Evolutionary conservation across 257 asterid genomes (phyloP).

Genomic region (Gentiana macrophylla): DNA sequence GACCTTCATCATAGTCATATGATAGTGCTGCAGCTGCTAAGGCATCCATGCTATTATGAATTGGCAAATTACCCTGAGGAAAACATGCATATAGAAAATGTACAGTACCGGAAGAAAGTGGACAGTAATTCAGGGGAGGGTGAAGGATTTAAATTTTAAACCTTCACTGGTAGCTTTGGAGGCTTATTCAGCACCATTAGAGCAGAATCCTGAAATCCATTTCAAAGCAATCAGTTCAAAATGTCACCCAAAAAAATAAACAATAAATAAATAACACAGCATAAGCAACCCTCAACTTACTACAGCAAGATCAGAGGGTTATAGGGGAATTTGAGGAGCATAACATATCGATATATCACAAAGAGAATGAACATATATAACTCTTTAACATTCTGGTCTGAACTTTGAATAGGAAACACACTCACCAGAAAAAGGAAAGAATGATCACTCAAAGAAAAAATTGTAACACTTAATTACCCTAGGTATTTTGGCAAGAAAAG

Average conservation of each 20-base stretch:
- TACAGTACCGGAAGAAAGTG: not conserved
- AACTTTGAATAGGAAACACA: not conserved
- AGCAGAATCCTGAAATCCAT: constrained; percentile 68
- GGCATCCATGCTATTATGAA: constrained; percentile 98
- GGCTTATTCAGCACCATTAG: constrained; percentile 82
- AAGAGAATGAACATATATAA: not conserved
- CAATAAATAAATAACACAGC: not conserved
- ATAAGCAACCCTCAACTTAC: not conserved
- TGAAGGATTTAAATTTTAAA: constrained; percentile 17
- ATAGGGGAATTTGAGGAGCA: not conserved
- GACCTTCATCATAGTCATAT: constrained; percentile 82
- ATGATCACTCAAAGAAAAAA: not conserved
- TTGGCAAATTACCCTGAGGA: constrained; percentile 56
- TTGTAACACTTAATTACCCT: not conserved
- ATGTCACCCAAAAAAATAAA: not conserved
- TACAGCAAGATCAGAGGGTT: not conserved
- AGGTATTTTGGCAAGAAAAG: constrained; percentile 1
- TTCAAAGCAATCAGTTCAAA: constrained; percentile 3
- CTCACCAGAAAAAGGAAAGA: not conserved
- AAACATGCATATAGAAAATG: constrained; percentile 12
- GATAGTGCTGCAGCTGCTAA: constrained; percentile 93
- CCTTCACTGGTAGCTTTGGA: constrained; percentile 92
- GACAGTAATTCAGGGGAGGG: constrained; percentile 2
- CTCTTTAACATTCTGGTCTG: not conserved
- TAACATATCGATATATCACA: not conserved